Conservation (phyloP, 2,329 filamentous ascomycete species). For the Emergomyces africanus region DNA sequence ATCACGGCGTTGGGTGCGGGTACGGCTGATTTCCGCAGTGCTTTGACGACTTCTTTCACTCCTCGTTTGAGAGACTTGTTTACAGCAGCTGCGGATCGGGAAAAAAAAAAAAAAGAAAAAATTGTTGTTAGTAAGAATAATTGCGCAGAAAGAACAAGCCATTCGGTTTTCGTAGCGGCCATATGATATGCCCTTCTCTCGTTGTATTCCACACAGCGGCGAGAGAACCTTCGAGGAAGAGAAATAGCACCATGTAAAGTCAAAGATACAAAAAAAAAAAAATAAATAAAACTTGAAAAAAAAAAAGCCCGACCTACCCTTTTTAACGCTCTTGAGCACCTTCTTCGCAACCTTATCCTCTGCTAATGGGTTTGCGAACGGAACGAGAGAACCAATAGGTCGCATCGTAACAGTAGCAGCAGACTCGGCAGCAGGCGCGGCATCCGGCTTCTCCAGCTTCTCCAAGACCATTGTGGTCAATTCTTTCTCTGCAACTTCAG, state of each 20-base stretch:
- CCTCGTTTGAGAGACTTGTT: constrained; percentile 92
- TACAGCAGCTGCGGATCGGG: constrained; percentile 61
- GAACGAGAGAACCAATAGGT: constrained; percentile 35
- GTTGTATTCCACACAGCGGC: not conserved
- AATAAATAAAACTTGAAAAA: too few species aligned
- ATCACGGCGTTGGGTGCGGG: constrained; percentile 51
- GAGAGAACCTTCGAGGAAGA: not conserved
- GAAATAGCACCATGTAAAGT: not conserved
- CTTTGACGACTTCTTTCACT: constrained; percentile 98
- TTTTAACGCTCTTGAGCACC: constrained; percentile 40
- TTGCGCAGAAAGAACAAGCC: not conserved
- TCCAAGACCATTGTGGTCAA: constrained; percentile 25
- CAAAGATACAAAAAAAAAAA: not conserved
- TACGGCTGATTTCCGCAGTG: constrained; percentile 78
- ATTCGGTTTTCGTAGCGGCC: not conserved
- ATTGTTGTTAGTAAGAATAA: constrained; percentile 12
- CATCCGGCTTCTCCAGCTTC: constrained; percentile 18
- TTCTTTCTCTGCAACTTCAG: constrained; percentile 29
- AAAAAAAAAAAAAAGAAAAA: too few species aligned
- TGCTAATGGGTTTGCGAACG: constrained; percentile 37
- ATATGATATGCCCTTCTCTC: not conserved
- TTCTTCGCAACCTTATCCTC: constrained; percentile 41
- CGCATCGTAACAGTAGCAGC: constrained; percentile 12
- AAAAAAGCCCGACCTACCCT: constrained; percentile 24
- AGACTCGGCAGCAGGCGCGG: constrained; percentile 15